Conservation (phyloP, 768 basidiomycete species). For the Leccinum ochraceum region DNA sequence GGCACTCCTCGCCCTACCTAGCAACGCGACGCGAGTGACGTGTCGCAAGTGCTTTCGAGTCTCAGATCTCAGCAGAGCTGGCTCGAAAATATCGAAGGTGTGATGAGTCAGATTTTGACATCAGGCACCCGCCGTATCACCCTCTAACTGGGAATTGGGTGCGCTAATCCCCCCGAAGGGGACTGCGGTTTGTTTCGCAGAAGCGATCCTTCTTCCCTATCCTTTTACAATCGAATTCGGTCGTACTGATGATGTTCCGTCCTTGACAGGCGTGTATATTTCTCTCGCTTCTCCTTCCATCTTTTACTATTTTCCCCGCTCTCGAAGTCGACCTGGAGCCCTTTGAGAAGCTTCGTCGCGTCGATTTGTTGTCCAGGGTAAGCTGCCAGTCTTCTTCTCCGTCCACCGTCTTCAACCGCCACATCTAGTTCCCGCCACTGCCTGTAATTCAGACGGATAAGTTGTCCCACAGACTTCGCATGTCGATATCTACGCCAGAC, state of each 20-base stretch:
- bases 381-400: background rate
- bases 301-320: slow-evolving; percentile 53
- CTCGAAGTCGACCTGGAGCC: slow-evolving; percentile 66
- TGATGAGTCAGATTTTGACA: slow-evolving; percentile 21
- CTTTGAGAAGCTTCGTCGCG: slow-evolving; percentile 52
- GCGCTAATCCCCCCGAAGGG: background rate
- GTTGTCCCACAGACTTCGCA: slow-evolving; percentile 29
- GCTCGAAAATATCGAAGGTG: slow-evolving; percentile 1
- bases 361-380: slow-evolving; percentile 38
- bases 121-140: slow-evolving; percentile 21
- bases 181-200: slow-evolving; percentile 13
- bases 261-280: slow-evolving; percentile 52
- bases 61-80: slow-evolving; percentile 5
- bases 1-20: background rate
- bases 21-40: background rate
- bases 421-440: slow-evolving; percentile 20
- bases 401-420: background rate
- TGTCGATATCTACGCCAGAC: slow-evolving; percentile 37
- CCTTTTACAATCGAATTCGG: slow-evolving; percentile 13
- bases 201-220: slow-evolving; percentile 19
- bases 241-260: slow-evolving; percentile 17
- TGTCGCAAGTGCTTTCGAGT: background rate
- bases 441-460: slow-evolving; percentile 25
- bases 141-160: slow-evolving; percentile 5
- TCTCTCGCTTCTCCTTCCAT: slow-evolving; percentile 49